Evolutionary conservation across 176 grass and related monocot genomes (phyloP), one percentile per base, ranked within the genome.

Genomic region (Raddia distichophylla): DNA sequence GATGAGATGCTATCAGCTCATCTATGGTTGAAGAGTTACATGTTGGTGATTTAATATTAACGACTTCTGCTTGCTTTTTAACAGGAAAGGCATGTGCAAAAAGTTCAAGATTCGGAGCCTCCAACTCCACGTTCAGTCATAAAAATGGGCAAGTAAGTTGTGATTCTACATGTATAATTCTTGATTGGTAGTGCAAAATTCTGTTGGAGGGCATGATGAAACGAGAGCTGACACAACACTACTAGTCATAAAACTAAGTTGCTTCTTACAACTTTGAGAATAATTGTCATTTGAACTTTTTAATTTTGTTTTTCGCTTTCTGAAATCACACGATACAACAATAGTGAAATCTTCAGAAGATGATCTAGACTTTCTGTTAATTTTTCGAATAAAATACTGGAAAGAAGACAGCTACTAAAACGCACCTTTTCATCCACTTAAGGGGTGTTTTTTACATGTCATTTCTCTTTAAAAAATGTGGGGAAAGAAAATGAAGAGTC

Each of bases 41-140:
- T 73, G 13, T 56, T 84, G 40, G 16, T 35, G 2, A 67, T 67
- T 43, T 45, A 69, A 54, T 78, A 34, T 61, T 73, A 82, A 74
- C 60, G 14, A 22, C 18, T 58, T 81, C 22, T 80, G 15, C 22
- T 83, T 85, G 76, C 18, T 3, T 67, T 67, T 80, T 84, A 78
- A 84, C 90, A 98, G 95, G 95, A 94, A 80, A 90, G 85, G 20
- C 88, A 91, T 40, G 45, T 61, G 54, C 89, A 86, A 69, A 97
- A 93, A 87, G 86, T 94, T 81, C 95, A 90, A 91, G 92, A 94
- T 69, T 94, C 86, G 20, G 93, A 98, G 77, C 95, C 94, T 48
- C 84, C 86, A 67, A 97, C 94, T 45, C 94, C 94, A 69, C 64
- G 76, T 70, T 97, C 94, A 51, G 78, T 97, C 51, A 84, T 93